Evolutionary conservation across 345 rosid genomes (phyloP).

Genomic region (Corchorus olitorius): DNA sequence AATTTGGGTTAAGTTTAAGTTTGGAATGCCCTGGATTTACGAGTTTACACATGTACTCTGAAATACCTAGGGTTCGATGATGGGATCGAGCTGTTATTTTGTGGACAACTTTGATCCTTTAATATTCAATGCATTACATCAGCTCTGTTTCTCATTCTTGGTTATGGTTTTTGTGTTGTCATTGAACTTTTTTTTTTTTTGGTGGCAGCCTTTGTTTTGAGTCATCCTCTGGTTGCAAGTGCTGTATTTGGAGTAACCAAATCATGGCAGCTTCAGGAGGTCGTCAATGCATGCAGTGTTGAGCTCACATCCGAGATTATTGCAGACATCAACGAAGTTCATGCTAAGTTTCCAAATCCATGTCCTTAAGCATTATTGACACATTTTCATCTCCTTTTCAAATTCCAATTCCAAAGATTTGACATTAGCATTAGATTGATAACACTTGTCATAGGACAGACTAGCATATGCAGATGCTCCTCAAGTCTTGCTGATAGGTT

Average conservation of each 20-base stretch:
- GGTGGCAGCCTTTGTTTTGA: slow-evolving; percentile 46
- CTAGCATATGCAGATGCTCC: not conserved
- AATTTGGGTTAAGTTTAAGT: not conserved
- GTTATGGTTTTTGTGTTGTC: not conserved
- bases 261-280: slow-evolving; percentile 54
- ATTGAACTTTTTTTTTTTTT: not conserved
- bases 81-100: not conserved
- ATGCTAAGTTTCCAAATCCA: slow-evolving; percentile 52
- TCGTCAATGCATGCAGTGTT: slow-evolving; percentile 37
- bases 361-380: slow-evolving; percentile 40
- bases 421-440: not conserved
- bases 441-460: not conserved
- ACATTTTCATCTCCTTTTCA: not conserved
- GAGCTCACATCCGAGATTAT: slow-evolving; percentile 43
- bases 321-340: slow-evolving; percentile 43
- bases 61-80: not conserved
- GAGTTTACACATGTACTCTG: not conserved
- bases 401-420: not conserved
- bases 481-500: not conserved
- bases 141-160: not conserved
- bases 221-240: slow-evolving; percentile 57
- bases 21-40: not conserved
- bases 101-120: not conserved
- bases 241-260: slow-evolving; percentile 53
- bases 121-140: not conserved